Evolutionary conservation across 352 stramenopile species (phyloP).

Genomic region (Phytophthora lateralis): DNA sequence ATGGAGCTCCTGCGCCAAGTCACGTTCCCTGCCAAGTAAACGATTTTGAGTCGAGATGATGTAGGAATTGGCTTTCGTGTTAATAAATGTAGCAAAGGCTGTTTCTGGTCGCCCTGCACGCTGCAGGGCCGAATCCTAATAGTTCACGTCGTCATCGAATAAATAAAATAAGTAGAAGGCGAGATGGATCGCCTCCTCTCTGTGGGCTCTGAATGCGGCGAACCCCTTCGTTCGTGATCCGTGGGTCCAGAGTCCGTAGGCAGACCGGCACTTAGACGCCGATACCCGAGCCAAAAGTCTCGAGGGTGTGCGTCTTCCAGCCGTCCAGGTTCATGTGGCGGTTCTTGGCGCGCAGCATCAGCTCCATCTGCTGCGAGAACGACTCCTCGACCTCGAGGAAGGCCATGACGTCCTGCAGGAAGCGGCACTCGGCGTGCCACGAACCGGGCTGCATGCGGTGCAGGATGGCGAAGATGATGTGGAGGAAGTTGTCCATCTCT

Average conservation of each 20-base stretch:
- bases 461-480: constrained; percentile 80
- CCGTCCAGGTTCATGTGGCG: constrained; percentile 75
- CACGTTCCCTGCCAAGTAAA: constrained; percentile 49
- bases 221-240: constrained; percentile 45
- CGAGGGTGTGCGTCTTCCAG: constrained; percentile 76
- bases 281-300: constrained; percentile 83
- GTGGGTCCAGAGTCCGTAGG: constrained; percentile 21
- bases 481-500: constrained; percentile 88
- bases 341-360: constrained; percentile 64
- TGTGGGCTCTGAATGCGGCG: constrained; percentile 23
- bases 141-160: constrained; percentile 34
- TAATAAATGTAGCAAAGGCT: constrained; percentile 34
- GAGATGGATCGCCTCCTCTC: neutral
- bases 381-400: constrained; percentile 83
- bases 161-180: constrained; percentile 32
- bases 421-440: constrained; percentile 76
- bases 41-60: constrained; percentile 20
- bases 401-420: constrained; percentile 78
- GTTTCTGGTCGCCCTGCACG: constrained; percentile 24
- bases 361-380: constrained; percentile 75
- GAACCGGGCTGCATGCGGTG: constrained; percentile 71
- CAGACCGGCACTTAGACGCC: constrained; percentile 37
- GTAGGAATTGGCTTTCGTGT: constrained; percentile 31
- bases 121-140: constrained; percentile 27
- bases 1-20: constrained; percentile 70